phyloP scores from a whole-genome alignment of 2,329 filamentous ascomycete genomes.

The Fusarium brachygibbosum region DNA sequence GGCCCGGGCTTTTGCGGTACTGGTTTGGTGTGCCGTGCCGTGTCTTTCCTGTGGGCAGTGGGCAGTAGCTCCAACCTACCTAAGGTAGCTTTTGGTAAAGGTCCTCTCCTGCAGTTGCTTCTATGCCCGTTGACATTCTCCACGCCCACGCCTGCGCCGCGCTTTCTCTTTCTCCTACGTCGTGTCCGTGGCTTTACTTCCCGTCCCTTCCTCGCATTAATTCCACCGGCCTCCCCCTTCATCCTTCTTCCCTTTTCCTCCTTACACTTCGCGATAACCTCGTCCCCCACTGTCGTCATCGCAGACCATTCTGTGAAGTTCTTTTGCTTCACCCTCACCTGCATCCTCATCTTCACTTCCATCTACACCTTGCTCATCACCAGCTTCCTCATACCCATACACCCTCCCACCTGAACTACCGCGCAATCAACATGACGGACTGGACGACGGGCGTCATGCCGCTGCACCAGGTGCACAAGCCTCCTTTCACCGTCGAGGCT shows the following conservation, averaged over 20 bases:
- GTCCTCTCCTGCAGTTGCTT: conserved; percentile 30
- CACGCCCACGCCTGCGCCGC: conserved; percentile 30
- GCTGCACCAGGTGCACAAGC: conserved; percentile 72
- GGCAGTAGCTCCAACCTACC: conserved; percentile 10
- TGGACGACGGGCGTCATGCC: conserved; percentile 63
- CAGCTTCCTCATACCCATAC: conserved; percentile 17
- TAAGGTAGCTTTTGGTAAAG: not conserved
- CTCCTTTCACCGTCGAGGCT: conserved; percentile 81
- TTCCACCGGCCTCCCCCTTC: conserved; percentile 30
- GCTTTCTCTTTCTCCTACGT: conserved; percentile 32
- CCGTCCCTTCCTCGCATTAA: conserved; percentile 40
- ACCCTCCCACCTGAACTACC: conserved; percentile 33
- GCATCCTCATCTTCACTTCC: conserved; percentile 11
- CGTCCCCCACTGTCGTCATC: conserved; percentile 34
- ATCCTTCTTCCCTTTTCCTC: conserved; percentile 25
- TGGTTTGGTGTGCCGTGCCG: conserved; percentile 27
- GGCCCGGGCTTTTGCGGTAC: conserved; percentile 23
- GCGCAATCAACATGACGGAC: conserved; percentile 46
- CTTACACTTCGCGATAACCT: conserved; percentile 41
- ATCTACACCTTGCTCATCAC: conserved; percentile 10
- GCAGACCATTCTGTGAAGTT: conserved; percentile 21
- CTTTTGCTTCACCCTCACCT: conserved; percentile 20
- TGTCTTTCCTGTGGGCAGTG: conserved; percentile 26
- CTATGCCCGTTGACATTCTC: conserved; percentile 29
- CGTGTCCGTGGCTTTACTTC: conserved; percentile 32